These are phyloP conservation scores for Xanthoconium separans DNA, from an alignment of 1,284 basidiomycete species.

Conservation along the genomic window DNA sequence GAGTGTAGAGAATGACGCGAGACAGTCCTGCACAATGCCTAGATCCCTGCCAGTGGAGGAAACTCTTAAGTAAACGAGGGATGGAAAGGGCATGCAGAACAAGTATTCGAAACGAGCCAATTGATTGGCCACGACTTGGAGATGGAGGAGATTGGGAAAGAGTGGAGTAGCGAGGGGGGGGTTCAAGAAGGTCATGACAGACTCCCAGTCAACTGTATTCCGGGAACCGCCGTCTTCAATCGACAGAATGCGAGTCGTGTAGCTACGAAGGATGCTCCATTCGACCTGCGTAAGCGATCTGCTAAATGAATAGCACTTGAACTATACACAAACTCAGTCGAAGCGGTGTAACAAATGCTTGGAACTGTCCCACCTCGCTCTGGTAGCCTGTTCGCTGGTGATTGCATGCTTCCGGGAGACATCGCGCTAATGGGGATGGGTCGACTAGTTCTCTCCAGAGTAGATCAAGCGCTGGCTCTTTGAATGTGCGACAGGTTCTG, in stretches of 20 bases:
- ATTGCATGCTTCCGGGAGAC: background rate
- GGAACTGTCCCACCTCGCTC: background rate
- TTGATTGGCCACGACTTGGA: too few species aligned
- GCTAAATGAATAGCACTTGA: background rate
- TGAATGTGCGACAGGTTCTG: too few species aligned
- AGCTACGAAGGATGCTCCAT: background rate
- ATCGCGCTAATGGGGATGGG: background rate
- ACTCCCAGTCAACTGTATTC: background rate
- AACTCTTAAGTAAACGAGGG: background rate
- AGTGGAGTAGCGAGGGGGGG: background rate
- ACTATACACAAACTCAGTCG: too few species aligned
- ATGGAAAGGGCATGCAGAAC: background rate
- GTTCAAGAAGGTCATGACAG: background rate
- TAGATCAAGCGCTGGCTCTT: too few species aligned
- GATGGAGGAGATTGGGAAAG: background rate
- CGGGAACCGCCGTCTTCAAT: background rate
- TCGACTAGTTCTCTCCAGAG: too few species aligned
- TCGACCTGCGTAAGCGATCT: background rate
- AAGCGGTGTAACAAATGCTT: background rate
- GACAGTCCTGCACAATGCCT: too few species aligned
- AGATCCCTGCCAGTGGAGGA: too few species aligned
- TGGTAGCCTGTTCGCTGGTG: too few species aligned
- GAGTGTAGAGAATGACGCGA: background rate
- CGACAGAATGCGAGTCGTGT: background rate
- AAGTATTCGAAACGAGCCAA: background rate